Percentiles rank a stretch among this genome's conserved stretches.
Conservation (phyloP, 1,139 yeast species). For the Suhomyces guaymorum region DNA sequence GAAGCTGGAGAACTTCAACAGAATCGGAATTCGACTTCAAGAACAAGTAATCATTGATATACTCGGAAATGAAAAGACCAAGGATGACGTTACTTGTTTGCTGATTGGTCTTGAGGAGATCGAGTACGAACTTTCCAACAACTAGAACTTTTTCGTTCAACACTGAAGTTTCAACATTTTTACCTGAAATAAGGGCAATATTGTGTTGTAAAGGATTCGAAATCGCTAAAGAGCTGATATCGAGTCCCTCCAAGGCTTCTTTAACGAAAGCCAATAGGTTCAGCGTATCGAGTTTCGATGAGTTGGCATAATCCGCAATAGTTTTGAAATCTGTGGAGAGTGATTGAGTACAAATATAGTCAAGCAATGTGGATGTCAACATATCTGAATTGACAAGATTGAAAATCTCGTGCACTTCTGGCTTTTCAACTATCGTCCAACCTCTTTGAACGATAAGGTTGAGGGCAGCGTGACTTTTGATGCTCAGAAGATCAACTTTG, state of each 20-base stretch:
- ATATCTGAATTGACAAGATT: constrained; percentile 3
- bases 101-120: constrained; percentile 3
- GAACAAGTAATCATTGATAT: constrained; percentile 31
- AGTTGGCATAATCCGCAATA: constrained; percentile 17
- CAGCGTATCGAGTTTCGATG: constrained; percentile 6
- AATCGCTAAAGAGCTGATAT: constrained; percentile 32
- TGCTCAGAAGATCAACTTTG: not conserved
- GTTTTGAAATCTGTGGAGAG: constrained; percentile 17
- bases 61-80: constrained; percentile 25
- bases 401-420: constrained; percentile 13
- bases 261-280: constrained; percentile 12
- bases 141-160: constrained; percentile 4
- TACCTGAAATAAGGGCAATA: constrained; percentile 31
- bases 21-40: constrained; percentile 10
- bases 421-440: constrained; percentile 17
- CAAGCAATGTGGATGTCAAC: constrained; percentile 10
- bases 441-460: constrained; percentile 10
- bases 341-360: constrained; percentile 14
- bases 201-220: constrained; percentile 49
- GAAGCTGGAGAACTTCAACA: constrained; percentile 10
- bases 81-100: constrained; percentile 6
- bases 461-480: not conserved
- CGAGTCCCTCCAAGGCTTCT: constrained; percentile 15
- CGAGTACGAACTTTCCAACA: constrained; percentile 15
- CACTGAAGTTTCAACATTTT: not conserved